phyloP scores from a whole-genome alignment of 2,329 filamentous ascomycete genomes.

The Trichoderma cornu-damae region DNA sequence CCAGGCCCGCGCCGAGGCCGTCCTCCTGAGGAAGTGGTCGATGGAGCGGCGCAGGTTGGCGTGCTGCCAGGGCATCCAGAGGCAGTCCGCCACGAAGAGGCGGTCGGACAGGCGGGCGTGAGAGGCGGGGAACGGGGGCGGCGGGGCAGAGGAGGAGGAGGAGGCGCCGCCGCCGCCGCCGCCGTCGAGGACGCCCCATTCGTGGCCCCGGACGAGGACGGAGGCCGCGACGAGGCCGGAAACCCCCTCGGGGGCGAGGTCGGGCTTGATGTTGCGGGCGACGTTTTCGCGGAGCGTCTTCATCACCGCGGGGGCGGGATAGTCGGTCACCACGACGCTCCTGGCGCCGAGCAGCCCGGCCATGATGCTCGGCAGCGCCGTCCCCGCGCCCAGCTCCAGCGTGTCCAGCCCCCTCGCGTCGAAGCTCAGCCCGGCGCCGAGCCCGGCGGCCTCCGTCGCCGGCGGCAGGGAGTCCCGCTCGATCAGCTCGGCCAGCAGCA shows the following conservation, averaged over 20 bases:
- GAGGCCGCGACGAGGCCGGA: constrained; percentile 16
- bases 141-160: not conserved
- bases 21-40: constrained; percentile 51
- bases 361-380: constrained; percentile 49
- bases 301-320: constrained; percentile 58
- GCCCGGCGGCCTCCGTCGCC: not conserved
- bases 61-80: constrained; percentile 72
- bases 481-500: constrained; percentile 52
- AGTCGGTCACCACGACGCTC: constrained; percentile 60
- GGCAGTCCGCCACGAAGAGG: constrained; percentile 65
- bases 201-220: constrained; percentile 53
- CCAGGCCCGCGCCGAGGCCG: constrained; percentile 48
- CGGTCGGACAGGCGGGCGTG: constrained; percentile 48
- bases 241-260: constrained; percentile 31
- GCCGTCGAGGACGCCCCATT: constrained; percentile 52
- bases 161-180: no score
- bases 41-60: constrained; percentile 59
- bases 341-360: constrained; percentile 43
- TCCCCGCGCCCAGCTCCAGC: constrained; percentile 65
- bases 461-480: constrained; percentile 42
- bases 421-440: constrained; percentile 31
- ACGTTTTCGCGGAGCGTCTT: constrained; percentile 56
- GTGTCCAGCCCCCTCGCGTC: constrained; percentile 47
- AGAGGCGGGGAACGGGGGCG: not conserved
- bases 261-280: constrained; percentile 41